These are phyloP conservation scores for Taiozyma sp. DNA, from an alignment of 1,139 yeast genomes.

Conservation along the genomic window DNA sequence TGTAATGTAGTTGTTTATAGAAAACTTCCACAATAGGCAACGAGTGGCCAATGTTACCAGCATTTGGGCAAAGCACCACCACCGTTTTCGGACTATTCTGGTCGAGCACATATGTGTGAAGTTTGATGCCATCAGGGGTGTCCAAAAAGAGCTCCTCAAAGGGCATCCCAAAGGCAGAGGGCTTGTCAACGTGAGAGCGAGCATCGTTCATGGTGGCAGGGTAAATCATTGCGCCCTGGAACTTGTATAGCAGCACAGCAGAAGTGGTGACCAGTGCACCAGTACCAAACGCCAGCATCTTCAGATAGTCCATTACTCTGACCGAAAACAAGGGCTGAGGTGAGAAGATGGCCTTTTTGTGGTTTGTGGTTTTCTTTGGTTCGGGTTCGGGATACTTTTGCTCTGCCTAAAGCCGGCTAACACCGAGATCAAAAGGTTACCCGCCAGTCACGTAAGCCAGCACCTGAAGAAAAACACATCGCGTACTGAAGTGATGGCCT, in stretches of 20 bases:
- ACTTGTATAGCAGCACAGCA: constrained; percentile 51
- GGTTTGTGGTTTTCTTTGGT: too few relatives aligned
- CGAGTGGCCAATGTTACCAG: constrained; percentile 94
- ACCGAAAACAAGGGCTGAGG: not conserved
- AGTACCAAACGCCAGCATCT: not conserved
- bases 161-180: constrained; percentile 66
- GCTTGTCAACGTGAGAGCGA: constrained; percentile 71
- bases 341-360: too few relatives aligned
- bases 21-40: constrained; percentile 78
- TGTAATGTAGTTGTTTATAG: constrained; percentile 59
- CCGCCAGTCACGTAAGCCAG: not conserved
- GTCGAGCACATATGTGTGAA: constrained; percentile 43
- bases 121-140: constrained; percentile 62
- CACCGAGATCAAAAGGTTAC: not conserved
- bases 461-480: not conserved
- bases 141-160: constrained; percentile 57
- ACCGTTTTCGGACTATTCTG: constrained; percentile 62
- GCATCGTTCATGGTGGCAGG: constrained; percentile 83
- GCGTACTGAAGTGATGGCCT: not conserved
- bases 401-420: not conserved
- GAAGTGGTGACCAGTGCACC: not conserved
- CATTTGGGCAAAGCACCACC: constrained; percentile 83
- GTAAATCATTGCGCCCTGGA: constrained; percentile 69
- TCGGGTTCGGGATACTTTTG: too few relatives aligned
- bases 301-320: not conserved